A percentile compares a stretch with the other conserved stretches of the same genome.
phyloP scores from a whole-genome alignment of 345 rosid species.

The Triadica sebifera region DNA sequence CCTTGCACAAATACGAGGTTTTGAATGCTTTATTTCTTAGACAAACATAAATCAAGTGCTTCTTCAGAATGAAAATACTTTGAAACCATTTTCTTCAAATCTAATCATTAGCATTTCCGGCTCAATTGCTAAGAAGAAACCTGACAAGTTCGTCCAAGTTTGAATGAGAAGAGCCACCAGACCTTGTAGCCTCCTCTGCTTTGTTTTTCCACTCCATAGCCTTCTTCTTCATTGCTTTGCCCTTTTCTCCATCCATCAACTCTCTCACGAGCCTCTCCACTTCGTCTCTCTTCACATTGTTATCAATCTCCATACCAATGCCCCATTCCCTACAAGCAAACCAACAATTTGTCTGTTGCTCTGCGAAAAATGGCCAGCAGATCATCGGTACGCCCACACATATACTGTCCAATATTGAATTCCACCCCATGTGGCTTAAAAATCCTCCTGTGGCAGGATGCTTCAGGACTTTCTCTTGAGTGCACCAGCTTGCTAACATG shows the following conservation, averaged over 20 bases:
- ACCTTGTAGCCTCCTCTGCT: not conserved
- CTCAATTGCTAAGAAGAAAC: not conserved
- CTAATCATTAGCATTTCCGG: not conserved
- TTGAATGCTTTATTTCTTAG: too few relatives aligned
- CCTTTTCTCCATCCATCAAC: conserved; percentile 5
- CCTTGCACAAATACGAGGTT: too few relatives aligned
- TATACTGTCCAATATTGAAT: conserved; percentile 4
- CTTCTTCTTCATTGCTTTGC: conserved; percentile 1
- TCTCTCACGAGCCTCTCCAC: conserved; percentile 4
- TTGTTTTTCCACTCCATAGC: conserved; percentile 5
- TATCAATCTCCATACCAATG: conserved; percentile 2
- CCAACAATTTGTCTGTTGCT: conserved; percentile 7
- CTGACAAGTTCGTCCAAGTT: not conserved
- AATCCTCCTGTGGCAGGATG: conserved; percentile 7
- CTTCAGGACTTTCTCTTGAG: conserved; percentile 3
- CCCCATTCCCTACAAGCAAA: conserved; percentile 15
- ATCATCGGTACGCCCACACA: not conserved
- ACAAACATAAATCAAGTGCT: too few relatives aligned
- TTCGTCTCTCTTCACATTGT: conserved; percentile 7
- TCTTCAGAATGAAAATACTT: too few relatives aligned
- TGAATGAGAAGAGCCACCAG: not conserved
- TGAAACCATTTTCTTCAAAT: too few relatives aligned
- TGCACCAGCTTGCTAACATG: conserved; percentile 6
- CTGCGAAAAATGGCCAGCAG: conserved; percentile 5
- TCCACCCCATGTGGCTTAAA: conserved; percentile 15